phyloP scores from a whole-genome alignment of 768 basidiomycete genomes.

The Suillus tomentosus region DNA sequence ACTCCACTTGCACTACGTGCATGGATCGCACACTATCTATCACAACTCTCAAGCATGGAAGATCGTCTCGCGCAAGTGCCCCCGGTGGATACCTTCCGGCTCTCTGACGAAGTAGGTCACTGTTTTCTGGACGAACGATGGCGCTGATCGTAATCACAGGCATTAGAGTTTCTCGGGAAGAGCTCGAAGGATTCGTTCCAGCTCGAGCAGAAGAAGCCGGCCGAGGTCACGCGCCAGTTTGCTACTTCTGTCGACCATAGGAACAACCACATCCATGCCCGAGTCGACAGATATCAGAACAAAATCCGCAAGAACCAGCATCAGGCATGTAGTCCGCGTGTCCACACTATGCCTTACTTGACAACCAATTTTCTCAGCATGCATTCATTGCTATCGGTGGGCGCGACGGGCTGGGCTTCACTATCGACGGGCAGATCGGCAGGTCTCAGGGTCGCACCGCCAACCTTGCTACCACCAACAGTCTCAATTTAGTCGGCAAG shows the following conservation, averaged over 20 bases:
- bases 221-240: constrained; percentile 25
- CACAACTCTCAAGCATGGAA: constrained; percentile 26
- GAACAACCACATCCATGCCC: constrained; percentile 21
- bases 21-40: constrained; percentile 34
- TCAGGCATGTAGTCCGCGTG: constrained; percentile 36
- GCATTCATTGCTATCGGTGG: constrained; percentile 25
- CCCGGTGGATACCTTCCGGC: constrained; percentile 29
- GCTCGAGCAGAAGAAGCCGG: constrained; percentile 30
- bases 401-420: constrained; percentile 25
- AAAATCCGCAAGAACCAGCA: constrained; percentile 32
- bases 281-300: constrained; percentile 32
- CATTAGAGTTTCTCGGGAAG: constrained; percentile 31
- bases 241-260: constrained; percentile 15
- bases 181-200: constrained; percentile 27
- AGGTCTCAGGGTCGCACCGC: constrained; percentile 22
- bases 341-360: neutral
- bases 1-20: constrained; percentile 32
- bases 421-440: constrained; percentile 22
- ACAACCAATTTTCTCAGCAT: constrained; percentile 15
- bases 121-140: neutral
- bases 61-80: constrained; percentile 23
- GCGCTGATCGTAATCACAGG: constrained; percentile 15
- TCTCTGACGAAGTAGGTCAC: constrained; percentile 22
- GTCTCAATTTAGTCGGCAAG: constrained; percentile 33
- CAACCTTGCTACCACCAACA: constrained; percentile 21